Conservation (phyloP, 2,329 filamentous ascomycete species). For the Dactylonectria estremocensis region DNA sequence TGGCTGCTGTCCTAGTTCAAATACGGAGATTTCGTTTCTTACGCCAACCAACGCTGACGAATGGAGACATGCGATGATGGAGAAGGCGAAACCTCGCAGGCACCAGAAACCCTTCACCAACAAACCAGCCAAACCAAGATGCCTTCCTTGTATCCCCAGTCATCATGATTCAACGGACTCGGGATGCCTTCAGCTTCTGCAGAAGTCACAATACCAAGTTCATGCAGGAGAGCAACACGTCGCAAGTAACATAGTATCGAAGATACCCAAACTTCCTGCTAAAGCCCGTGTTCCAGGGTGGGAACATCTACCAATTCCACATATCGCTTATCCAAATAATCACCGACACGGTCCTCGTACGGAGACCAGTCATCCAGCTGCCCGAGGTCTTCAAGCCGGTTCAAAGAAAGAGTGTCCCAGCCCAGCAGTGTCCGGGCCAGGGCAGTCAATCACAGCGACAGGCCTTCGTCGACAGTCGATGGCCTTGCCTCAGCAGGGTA, state of each 20-base stretch:
- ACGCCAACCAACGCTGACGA: conserved; percentile 49
- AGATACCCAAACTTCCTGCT: conserved; percentile 23
- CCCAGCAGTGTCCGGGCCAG: conserved; percentile 5
- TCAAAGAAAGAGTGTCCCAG: neutral
- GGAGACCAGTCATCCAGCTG: neutral
- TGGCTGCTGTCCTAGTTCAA: conserved; percentile 44
- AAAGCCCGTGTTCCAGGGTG: conserved; percentile 35
- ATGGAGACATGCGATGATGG: conserved; percentile 54
- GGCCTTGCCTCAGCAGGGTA: conserved; percentile 14
- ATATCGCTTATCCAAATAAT: conserved; percentile 20
- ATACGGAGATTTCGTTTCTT: conserved; percentile 53
- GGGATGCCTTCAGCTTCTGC: conserved; percentile 39
- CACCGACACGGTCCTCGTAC: neutral
- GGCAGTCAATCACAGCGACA: conserved; percentile 10
- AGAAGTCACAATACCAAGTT: conserved; percentile 32
- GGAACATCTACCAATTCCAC: conserved; percentile 12
- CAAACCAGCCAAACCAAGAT: conserved; percentile 32
- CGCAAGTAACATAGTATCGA: conserved; percentile 32
- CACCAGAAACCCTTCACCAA: conserved; percentile 34
- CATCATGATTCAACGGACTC: conserved; percentile 42
- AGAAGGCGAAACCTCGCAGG: conserved; percentile 47
- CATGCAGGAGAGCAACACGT: conserved; percentile 1
- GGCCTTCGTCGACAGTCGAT: conserved; percentile 31
- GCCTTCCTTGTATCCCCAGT: conserved; percentile 50
- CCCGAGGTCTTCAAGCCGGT: neutral